phyloP scores from a whole-genome alignment of 495 filamentous ascomycete species.

The Rusavskia elegans region DNA sequence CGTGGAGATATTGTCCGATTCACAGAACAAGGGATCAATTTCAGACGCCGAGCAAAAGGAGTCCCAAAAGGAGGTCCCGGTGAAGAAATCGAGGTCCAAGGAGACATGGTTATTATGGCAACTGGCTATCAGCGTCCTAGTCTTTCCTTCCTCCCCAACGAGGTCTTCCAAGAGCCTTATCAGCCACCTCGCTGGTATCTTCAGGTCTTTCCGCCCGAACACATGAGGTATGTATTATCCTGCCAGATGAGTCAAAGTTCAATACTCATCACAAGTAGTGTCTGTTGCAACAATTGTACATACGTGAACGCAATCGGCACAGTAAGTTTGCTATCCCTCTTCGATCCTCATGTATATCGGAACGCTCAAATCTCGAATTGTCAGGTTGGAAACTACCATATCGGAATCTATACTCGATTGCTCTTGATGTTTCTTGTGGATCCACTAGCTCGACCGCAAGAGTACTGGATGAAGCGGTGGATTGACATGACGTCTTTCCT shows the following conservation, averaged over 20 bases:
- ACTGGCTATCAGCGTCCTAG: constrained; percentile 65
- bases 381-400: constrained; percentile 68
- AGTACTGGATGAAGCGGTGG: constrained; percentile 69
- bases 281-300: constrained; percentile 72
- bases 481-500: constrained; percentile 69
- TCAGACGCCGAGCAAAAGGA: constrained; percentile 55
- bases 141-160: constrained; percentile 54
- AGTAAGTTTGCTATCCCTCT: neutral
- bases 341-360: neutral
- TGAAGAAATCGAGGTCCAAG: constrained; percentile 39
- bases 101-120: constrained; percentile 69
- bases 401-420: constrained; percentile 75
- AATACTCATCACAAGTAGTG: constrained; percentile 23
- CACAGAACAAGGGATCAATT: constrained; percentile 44
- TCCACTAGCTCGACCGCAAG: constrained; percentile 52
- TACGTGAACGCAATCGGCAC: constrained; percentile 70
- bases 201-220: constrained; percentile 49
- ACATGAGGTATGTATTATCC: constrained; percentile 13
- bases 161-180: constrained; percentile 56
- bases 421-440: constrained; percentile 76
- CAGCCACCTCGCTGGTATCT: constrained; percentile 76
- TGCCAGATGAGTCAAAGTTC: neutral
- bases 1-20: constrained; percentile 61
- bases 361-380: neutral
- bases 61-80: constrained; percentile 63